Evolutionary conservation across 2,329 filamentous ascomycete genomes (phyloP).

Genomic region (Bipolaris sorokiniana): DNA sequence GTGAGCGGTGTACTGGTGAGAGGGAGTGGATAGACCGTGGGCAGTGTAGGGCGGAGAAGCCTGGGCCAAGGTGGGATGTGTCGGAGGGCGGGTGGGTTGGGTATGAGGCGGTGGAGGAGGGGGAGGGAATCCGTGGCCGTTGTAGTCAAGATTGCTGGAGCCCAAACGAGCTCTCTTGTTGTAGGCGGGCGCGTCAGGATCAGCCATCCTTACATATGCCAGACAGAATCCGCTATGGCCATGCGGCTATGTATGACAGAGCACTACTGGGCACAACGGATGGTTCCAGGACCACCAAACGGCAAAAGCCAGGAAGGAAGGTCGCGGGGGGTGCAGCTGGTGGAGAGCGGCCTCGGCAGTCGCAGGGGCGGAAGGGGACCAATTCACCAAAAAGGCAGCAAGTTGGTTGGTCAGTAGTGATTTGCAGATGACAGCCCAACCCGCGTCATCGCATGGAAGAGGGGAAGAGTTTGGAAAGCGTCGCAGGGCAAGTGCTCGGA

Average conservation of each 20-base stretch:
- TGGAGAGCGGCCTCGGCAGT: constrained; percentile 41
- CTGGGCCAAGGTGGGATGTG: constrained; percentile 41
- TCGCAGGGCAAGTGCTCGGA: constrained; percentile 42
- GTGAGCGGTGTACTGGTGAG: constrained; percentile 31
- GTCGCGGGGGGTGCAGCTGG: constrained; percentile 31
- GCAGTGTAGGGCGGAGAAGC: constrained; percentile 37
- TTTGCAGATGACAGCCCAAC: constrained; percentile 37
- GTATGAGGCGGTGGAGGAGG: constrained; percentile 41
- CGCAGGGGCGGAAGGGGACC: constrained; percentile 35
- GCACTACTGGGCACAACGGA: constrained; percentile 25
- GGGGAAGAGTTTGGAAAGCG: constrained; percentile 45
- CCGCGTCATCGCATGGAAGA: constrained; percentile 46
- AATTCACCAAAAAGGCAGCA: constrained; percentile 40
- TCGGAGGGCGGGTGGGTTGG: constrained; percentile 38
- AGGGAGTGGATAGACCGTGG: constrained; percentile 35
- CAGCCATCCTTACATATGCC: constrained; percentile 49
- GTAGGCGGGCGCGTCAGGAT: constrained; percentile 48
- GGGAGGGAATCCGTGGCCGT: constrained; percentile 42
- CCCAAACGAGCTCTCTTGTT: constrained; percentile 49
- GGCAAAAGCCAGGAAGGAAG: constrained; percentile 32
- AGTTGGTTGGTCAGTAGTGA: constrained; percentile 34
- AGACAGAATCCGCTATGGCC: constrained; percentile 47
- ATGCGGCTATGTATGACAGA: constrained; percentile 46
- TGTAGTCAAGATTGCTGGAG: constrained; percentile 44
- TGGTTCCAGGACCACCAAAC: constrained; percentile 34